A percentile compares a stretch with the other conserved stretches of the same genome.
These are phyloP conservation scores for Cladorrhinum samala DNA, from an alignment of 495 filamentous ascomycete genomes.

Conservation along the genomic window DNA sequence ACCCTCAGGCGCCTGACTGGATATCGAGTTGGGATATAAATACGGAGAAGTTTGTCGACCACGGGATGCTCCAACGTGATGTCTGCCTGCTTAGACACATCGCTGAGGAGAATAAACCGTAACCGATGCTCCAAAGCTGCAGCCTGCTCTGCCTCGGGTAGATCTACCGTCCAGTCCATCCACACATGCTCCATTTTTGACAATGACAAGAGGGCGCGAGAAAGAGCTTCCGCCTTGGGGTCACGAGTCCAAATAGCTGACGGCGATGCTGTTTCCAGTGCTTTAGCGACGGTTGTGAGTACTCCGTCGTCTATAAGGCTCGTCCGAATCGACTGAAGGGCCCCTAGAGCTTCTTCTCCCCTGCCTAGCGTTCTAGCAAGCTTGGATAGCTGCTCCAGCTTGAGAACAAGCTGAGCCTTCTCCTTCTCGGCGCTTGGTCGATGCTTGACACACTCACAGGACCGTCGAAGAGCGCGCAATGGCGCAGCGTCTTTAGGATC, in stretches of 20 bases:
- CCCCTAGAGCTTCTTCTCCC: conserved; percentile 37
- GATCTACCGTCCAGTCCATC: conserved; percentile 39
- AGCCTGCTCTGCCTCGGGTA: conserved; percentile 40
- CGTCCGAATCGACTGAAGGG: conserved; percentile 37
- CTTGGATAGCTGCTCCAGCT: conserved; percentile 48
- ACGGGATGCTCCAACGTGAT: conserved; percentile 31
- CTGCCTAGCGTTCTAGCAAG: conserved; percentile 32
- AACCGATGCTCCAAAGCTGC: conserved; percentile 46
- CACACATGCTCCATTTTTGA: conserved; percentile 41
- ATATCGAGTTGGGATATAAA: conserved; percentile 36
- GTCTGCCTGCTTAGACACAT: conserved; percentile 19
- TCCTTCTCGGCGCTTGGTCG: conserved; percentile 39
- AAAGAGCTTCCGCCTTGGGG: conserved; percentile 36
- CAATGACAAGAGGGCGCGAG: conserved; percentile 39
- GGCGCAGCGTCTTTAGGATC: conserved; percentile 36
- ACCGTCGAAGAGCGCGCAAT: conserved; percentile 44
- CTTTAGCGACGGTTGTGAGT: conserved; percentile 31
- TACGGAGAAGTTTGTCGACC: conserved; percentile 34
- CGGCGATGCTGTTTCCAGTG: conserved; percentile 30
- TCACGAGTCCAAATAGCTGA: conserved; percentile 30
- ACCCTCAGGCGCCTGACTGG: conserved; percentile 40
- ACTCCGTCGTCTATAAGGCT: conserved; percentile 42
- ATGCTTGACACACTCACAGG: conserved; percentile 43
- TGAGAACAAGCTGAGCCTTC: conserved; percentile 38
- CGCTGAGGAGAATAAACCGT: conserved; percentile 31